These are phyloP conservation scores for Aureobasidium sp. DNA, from an alignment of 2,329 filamentous ascomycete species.

Conservation along the genomic window DNA sequence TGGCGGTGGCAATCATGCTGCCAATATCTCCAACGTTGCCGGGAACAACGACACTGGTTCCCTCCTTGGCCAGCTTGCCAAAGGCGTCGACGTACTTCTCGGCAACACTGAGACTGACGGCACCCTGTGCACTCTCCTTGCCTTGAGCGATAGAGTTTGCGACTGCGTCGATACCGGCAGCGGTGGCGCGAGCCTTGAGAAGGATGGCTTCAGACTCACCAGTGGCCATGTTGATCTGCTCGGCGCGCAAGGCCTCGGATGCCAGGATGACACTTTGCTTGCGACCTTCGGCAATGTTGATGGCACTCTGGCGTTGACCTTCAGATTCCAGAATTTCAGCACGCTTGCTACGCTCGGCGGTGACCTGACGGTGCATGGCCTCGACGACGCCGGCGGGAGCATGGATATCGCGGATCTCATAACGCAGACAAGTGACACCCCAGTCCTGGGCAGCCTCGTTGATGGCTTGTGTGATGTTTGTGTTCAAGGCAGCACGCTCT, in stretches of 20 bases:
- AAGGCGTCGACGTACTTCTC: conserved; percentile 99
- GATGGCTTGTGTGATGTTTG: conserved; percentile 97
- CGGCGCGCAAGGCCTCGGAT: conserved; percentile 79
- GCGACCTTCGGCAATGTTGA: conserved; percentile 96
- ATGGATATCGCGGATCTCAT: conserved; percentile 98
- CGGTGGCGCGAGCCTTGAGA: conserved; percentile 77
- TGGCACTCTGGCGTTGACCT: conserved; percentile 91
- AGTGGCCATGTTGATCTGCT: conserved; percentile 85
- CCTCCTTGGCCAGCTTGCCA: conserved; percentile 83
- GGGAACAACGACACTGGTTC: conserved; percentile 89
- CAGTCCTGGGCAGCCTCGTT: conserved; percentile 96
- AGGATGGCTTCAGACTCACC: conserved; percentile 93
- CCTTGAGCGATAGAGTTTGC: conserved; percentile 63
- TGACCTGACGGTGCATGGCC: conserved; percentile 97
- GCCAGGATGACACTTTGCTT: conserved; percentile 97
- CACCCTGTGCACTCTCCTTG: conserved; percentile 66
- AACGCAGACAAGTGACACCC: conserved; percentile 91
- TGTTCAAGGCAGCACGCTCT: conserved; percentile 91
- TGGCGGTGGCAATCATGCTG: conserved; percentile 90
- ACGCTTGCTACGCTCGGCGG: conserved; percentile 91
- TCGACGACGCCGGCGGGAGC: conserved; percentile 87
- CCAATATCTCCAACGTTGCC: conserved; percentile 95
- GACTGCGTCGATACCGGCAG: conserved; percentile 79
- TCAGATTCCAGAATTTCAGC: conserved; percentile 97
- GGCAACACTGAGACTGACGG: conserved; percentile 79